Evolutionary conservation across 805 yeast genomes (phyloP).

Genomic region (Metschnikowia gelsemii): DNA sequence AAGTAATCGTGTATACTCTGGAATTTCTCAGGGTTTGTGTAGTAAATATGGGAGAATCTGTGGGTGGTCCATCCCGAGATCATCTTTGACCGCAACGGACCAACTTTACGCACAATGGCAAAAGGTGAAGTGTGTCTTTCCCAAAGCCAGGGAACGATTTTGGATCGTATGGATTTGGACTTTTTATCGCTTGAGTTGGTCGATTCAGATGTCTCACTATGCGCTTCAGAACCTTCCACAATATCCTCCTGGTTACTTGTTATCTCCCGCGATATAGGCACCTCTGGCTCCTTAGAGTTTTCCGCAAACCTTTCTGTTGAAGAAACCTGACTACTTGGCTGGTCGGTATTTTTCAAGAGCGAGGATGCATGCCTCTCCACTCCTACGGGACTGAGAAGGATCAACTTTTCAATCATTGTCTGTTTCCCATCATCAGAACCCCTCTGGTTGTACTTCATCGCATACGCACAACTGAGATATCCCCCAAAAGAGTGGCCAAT

Average conservation of each 20-base stretch:
- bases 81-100: constrained; percentile 54
- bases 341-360: constrained; percentile 23
- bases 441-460: constrained; percentile 39
- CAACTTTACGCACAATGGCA: constrained; percentile 46
- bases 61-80: constrained; percentile 54
- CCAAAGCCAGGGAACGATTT: constrained; percentile 45
- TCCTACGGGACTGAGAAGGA: constrained; percentile 45
- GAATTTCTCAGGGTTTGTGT: constrained; percentile 31
- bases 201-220: not conserved
- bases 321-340: constrained; percentile 15
- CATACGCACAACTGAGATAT: constrained; percentile 43
- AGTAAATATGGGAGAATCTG: constrained; percentile 43
- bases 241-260: constrained; percentile 30
- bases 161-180: constrained; percentile 21
- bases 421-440: constrained; percentile 21
- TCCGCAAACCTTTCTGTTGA: constrained; percentile 14
- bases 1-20: constrained; percentile 53
- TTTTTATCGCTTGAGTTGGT: not conserved
- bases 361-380: constrained; percentile 38
- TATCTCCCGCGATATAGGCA: constrained; percentile 19
- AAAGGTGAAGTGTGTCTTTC: constrained; percentile 55
- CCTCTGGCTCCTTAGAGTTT: constrained; percentile 18
- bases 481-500: constrained; percentile 50
- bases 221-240: constrained; percentile 20
- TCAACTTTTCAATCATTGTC: constrained; percentile 36